phyloP scores from a whole-genome alignment of 768 basidiomycete genomes.

The Cystofilobasidium capitatum region DNA sequence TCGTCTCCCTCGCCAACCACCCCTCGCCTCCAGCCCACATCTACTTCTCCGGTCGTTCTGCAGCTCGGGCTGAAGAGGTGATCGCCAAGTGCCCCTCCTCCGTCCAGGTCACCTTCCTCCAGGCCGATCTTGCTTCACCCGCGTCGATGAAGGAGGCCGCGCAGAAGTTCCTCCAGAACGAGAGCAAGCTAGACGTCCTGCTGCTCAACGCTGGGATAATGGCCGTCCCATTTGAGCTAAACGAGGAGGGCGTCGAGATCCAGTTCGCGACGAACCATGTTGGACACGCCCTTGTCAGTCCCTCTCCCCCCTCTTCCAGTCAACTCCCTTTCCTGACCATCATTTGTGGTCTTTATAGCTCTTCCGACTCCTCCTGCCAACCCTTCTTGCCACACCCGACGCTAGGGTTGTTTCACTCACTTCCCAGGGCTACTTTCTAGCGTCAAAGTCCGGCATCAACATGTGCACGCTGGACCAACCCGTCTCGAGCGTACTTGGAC shows the following conservation, averaged over 20 bases:
- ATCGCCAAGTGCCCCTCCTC: background rate
- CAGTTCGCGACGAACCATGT: slow-evolving; percentile 5
- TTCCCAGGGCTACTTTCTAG: background rate
- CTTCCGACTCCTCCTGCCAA: background rate
- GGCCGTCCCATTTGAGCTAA: background rate
- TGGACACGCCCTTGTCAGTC: background rate
- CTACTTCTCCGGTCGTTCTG: background rate
- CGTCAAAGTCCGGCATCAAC: background rate
- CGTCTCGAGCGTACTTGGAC: background rate
- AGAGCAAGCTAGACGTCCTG: background rate
- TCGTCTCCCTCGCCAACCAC: background rate
- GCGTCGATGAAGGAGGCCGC: background rate
- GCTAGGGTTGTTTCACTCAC: background rate
- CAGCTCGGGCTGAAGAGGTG: background rate
- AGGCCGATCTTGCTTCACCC: background rate
- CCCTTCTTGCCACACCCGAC: background rate
- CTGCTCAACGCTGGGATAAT: background rate
- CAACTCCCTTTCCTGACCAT: no score
- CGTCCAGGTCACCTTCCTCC: background rate
- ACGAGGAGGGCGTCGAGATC: background rate
- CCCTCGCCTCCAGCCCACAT: slow-evolving; percentile 1
- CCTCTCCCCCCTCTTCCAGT: background rate
- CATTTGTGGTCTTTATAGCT: no score
- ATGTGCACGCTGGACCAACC: background rate
- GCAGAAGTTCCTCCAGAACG: background rate